A percentile compares a stretch with the other conserved stretches of the same genome.
Evolutionary conservation across 2,329 filamentous ascomycete species (phyloP).

Genomic region (Talaromyces piceae): DNA sequence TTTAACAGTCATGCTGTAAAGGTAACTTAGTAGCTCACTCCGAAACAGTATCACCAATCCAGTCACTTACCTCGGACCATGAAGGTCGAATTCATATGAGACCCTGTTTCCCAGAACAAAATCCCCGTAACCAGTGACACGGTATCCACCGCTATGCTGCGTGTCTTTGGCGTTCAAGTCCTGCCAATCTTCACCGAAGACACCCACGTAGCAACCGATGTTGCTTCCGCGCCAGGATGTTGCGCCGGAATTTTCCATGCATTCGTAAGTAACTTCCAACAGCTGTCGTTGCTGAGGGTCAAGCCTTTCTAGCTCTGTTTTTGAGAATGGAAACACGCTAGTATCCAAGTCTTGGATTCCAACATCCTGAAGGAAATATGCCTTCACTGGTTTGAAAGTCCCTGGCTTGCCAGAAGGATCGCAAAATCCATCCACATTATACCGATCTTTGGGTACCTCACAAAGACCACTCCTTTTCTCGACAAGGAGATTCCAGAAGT

Average conservation of each 20-base stretch:
- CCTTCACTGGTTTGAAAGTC: slow-evolving; percentile 8
- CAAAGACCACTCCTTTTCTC: slow-evolving; percentile 7
- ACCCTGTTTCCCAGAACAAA: slow-evolving; percentile 14
- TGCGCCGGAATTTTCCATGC: slow-evolving; percentile 24
- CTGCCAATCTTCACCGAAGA: slow-evolving; percentile 20
- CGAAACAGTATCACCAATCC: slow-evolving; percentile 25
- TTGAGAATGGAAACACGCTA: slow-evolving; percentile 23
- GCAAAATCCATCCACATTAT: slow-evolving; percentile 11
- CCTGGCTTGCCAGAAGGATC: not conserved
- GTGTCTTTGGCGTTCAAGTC: slow-evolving; percentile 12
- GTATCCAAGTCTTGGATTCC: slow-evolving; percentile 13
- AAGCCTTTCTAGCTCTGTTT: slow-evolving; percentile 20
- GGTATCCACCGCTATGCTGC: slow-evolving; percentile 2
- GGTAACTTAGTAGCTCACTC: slow-evolving; percentile 28
- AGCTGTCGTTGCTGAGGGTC: slow-evolving; percentile 29
- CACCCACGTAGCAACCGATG: slow-evolving; percentile 24
- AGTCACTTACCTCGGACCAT: slow-evolving; percentile 31
- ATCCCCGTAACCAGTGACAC: slow-evolving; percentile 6
- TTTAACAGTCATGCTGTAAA: slow-evolving; percentile 17
- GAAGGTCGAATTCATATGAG: slow-evolving; percentile 18
- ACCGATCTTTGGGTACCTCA: slow-evolving; percentile 11
- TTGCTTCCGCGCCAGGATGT: slow-evolving; percentile 23
- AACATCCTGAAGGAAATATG: slow-evolving; percentile 22
- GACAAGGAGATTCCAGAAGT: slow-evolving; percentile 12
- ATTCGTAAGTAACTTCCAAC: slow-evolving; percentile 28